Conservation (phyloP, 495 filamentous ascomycete species). For the Entonaema liquescens region DNA sequence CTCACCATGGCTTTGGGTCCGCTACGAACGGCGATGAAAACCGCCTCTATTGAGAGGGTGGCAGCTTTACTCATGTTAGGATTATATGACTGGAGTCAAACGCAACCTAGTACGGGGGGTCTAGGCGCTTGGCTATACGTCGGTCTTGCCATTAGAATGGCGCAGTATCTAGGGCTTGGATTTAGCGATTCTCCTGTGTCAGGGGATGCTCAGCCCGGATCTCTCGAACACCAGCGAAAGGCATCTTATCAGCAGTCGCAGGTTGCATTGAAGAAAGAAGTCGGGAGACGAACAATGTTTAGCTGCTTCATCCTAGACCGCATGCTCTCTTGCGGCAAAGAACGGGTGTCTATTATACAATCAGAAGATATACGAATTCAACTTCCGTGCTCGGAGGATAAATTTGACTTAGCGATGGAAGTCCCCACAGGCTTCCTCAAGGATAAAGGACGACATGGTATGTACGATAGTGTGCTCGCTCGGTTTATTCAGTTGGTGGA, state of each 20-base stretch:
- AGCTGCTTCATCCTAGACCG: conserved; percentile 86
- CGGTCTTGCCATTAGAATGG: conserved; percentile 76
- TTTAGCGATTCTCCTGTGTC: conserved; percentile 61
- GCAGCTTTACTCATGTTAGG: conserved; percentile 85
- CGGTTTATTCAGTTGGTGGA: conserved; percentile 81
- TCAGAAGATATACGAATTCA: conserved; percentile 73
- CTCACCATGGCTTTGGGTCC: conserved; percentile 71
- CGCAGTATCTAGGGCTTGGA: conserved; percentile 74
- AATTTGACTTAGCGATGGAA: conserved; percentile 74
- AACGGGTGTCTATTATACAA: conserved; percentile 73
- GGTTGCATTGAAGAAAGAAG: conserved; percentile 74
- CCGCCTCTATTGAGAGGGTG: conserved; percentile 71
- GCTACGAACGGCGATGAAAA: conserved; percentile 62
- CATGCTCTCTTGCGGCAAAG: conserved; percentile 78
- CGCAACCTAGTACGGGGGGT: conserved; percentile 63
- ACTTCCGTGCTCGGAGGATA: conserved; percentile 71
- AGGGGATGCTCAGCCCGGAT: conserved; percentile 49
- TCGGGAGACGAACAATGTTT: conserved; percentile 84
- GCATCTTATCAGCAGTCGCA: too few relatives aligned
- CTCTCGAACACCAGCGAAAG: conserved; percentile 44
- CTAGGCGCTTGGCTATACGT: conserved; percentile 81
- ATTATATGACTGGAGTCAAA: conserved; percentile 86
- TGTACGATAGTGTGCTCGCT: conserved; percentile 76
- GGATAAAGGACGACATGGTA: conserved; percentile 59
- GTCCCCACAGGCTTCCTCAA: conserved; percentile 63